Base-by-base conservation (phyloP, 768 basidiomycete genomes). In the Porpolomopsis calyptriformis region DNA sequence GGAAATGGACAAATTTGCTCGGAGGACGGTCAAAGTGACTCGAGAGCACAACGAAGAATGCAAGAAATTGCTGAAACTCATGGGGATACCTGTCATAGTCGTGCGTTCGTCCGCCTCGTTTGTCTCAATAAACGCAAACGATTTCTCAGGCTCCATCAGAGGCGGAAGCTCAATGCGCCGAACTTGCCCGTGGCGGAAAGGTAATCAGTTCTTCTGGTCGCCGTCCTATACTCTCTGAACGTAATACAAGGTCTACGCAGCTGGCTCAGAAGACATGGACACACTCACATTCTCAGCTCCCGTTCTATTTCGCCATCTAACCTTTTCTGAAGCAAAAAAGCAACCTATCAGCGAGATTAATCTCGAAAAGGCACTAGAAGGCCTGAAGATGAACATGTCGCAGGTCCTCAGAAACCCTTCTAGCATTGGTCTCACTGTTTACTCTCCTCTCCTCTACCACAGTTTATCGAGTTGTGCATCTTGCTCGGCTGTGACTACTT, bases 241-340 rank as follows among this genome's bases (percentile, higher is more conserved):
- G 12, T 37, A 10, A n/a, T 40, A 7, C 7, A 4, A 91, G 88
- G 90, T 98, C 22, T 98, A 89, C 60, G 96, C 89, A 1, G 93
- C 96, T 6, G 96, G 96, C 11, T 96, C 93, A 0, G 96, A 98
- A 65, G 96, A 99, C 63, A 99, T 99, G 96, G 96, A 99, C 57
- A 99, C 96, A 6, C 78, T 99, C 18, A 99, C 96, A 1, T 99
- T 99, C 70, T 76, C 78, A 53, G 69, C 94, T 0, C 94, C 96
- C 1, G 82, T 94, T 36, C 73, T 99, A 7, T 84, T 86, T 54
- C 88, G 96, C 23, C 96, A 97, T 64, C 77, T 99, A 49, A 98
- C 96, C 10, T 97, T 98, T 68, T 92, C 90, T 10, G 96, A 99
- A 60, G 93, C 93, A 11, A 91, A 94, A 62, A 98, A 97, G 58